Evolutionary conservation across 2,329 filamentous ascomycete genomes (phyloP), one percentile per base, ranked within the genome.

Genomic region (Penicillium sp.): DNA sequence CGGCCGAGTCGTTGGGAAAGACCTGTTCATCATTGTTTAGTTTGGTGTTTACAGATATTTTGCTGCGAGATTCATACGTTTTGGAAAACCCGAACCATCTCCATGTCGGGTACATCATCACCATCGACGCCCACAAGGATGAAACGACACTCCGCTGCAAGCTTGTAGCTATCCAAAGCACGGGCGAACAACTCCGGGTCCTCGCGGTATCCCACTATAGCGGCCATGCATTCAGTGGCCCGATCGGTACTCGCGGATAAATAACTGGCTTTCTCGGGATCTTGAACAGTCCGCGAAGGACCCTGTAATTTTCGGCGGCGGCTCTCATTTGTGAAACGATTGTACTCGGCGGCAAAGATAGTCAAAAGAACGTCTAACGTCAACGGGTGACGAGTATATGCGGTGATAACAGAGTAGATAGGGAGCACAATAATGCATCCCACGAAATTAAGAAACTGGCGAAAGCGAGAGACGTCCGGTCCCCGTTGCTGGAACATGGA

Each of bases 201-300:
- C 44, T 69, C 67, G 25, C 67, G 63, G 52, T 67, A 69, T 22
- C 67, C 67, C 14, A 69, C 66, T 18, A 69, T 56, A 0, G 61
- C 57, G 6, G 63, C 63, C 50, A 69, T 62, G 16, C 63, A 66
- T 27, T 63, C 61, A 16, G 51, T 51, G 0, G 48, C 53, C 11
- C 44, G 49, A n/a, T 44, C 48, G n/a, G 22, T 9, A 11, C 25
- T 44, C 1, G 39, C 28, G 14, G 54, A 30, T 10, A 43, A 8
- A 25, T 50, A 30, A 6, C 30, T 49, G 9, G 48, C 50, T 28
- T 58, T 62, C 18, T 62, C 56, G 6, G 55, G 45, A 39, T 63
- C 63, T 41, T 56, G 50, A 20, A 50, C 33, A 18, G 54, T 44
- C 30, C 51, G 49, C 7, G 55, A 35, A 8, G 38, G 54, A 9